These are phyloP conservation scores for Entonaema liquescens DNA, from an alignment of 495 filamentous ascomycete genomes.

Conservation along the genomic window DNA sequence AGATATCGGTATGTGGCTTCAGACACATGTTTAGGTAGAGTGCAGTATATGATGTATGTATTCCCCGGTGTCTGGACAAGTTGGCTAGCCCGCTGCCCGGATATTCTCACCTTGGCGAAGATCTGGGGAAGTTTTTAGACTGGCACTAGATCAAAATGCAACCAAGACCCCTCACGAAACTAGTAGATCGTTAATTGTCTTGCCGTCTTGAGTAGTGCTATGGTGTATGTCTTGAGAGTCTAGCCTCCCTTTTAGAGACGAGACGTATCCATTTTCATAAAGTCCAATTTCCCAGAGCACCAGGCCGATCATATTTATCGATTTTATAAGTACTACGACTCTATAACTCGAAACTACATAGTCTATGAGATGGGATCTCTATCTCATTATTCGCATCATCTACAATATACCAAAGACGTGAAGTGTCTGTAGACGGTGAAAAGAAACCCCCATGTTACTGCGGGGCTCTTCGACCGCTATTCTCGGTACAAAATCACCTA, in stretches of 20 bases:
- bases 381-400: too few species aligned
- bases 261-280: not conserved
- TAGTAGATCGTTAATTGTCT: not conserved
- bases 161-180: conserved; percentile 9
- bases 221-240: not conserved
- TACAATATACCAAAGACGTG: too few species aligned
- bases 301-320: too few species aligned
- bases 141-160: not conserved
- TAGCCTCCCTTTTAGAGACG: not conserved
- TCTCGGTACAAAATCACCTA: not conserved
- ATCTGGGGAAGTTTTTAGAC: conserved; percentile 16
- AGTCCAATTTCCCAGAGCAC: not conserved
- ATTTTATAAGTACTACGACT: not conserved
- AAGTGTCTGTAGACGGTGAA: not conserved
- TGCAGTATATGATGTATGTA: conserved; percentile 1
- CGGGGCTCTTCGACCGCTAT: not conserved
- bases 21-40: conserved; percentile 5
- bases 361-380: too few species aligned
- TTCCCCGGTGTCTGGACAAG: not conserved
- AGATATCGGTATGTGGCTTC: conserved; percentile 8
- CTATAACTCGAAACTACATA: not conserved
- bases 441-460: not conserved
- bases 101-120: conserved; percentile 23
- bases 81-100: conserved; percentile 7
- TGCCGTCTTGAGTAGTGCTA: not conserved